Conservation (phyloP, 345 rosid genomes). For the Salix suchowensis region DNA sequence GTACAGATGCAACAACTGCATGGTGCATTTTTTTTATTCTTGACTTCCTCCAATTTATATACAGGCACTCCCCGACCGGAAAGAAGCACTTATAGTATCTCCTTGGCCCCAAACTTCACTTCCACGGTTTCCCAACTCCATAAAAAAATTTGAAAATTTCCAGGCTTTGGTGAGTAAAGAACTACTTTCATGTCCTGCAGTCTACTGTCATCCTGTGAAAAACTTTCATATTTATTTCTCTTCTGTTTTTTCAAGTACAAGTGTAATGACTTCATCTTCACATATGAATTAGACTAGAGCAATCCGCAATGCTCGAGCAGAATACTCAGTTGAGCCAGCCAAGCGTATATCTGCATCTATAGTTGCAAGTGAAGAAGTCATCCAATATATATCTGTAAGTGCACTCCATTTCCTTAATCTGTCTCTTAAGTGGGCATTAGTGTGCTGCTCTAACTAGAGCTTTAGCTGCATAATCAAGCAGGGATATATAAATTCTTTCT, state of each 20-base stretch:
- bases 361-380: slow-evolving; percentile 76
- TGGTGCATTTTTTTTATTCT: not conserved
- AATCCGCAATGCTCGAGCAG: slow-evolving; percentile 91
- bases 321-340: slow-evolving; percentile 94
- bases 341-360: slow-evolving; percentile 90
- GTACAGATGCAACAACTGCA: not conserved
- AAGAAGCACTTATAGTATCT: slow-evolving; percentile 84
- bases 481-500: not conserved
- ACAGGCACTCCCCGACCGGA: slow-evolving; percentile 74
- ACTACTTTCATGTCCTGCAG: slow-evolving; percentile 1
- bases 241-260: not conserved
- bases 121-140: slow-evolving; percentile 49
- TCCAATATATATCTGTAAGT: slow-evolving; percentile 81
- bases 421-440: not conserved
- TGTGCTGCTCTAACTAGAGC: not conserved
- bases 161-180: slow-evolving; percentile 68
- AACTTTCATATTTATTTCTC: not conserved
- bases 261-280: slow-evolving; percentile 8
- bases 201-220: not conserved
- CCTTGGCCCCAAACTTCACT: slow-evolving; percentile 82
- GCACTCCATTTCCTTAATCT: not conserved
- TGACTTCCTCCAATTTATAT: slow-evolving; percentile 8
- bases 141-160: slow-evolving; percentile 79
- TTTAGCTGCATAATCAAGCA: not conserved
- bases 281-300: slow-evolving; percentile 61